Percentiles rank a stretch among this genome's conserved stretches.
Evolutionary conservation across 352 stramenopile species (phyloP).

Genomic region (Phytopythium oedochilum): DNA sequence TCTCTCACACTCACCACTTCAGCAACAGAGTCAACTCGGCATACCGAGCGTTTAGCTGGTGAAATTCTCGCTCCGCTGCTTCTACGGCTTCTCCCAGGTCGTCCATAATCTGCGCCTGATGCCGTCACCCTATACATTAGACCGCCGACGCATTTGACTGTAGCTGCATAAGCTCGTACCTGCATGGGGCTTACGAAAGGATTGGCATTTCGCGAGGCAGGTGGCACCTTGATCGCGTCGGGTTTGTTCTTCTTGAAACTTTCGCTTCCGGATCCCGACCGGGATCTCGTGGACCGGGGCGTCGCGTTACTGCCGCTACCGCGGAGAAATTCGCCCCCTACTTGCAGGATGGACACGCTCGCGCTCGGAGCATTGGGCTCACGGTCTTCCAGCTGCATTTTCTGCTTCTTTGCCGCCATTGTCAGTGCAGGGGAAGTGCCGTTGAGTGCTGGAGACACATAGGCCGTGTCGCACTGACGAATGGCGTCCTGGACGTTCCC

Average conservation of each 20-base stretch:
- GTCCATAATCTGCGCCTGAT: slow-evolving; percentile 54
- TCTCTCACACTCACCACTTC: too few relatives aligned
- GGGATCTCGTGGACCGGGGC: not conserved
- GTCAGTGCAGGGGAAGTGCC: not conserved
- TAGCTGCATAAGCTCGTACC: slow-evolving; percentile 12
- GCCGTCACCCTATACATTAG: slow-evolving; percentile 4
- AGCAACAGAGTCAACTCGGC: too few relatives aligned
- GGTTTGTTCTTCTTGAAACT: slow-evolving; percentile 14
- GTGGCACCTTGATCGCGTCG: slow-evolving; percentile 36
- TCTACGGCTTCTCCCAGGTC: slow-evolving; percentile 35
- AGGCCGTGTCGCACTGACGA: slow-evolving; percentile 59
- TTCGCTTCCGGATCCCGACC: not conserved
- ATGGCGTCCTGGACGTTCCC: slow-evolving; percentile 71
- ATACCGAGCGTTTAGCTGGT: slow-evolving; percentile 29
- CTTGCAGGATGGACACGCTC: not conserved
- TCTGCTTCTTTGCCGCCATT: not conserved
- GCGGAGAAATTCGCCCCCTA: not conserved
- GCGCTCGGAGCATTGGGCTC: not conserved
- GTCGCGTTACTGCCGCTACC: not conserved
- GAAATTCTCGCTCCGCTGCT: slow-evolving; percentile 41
- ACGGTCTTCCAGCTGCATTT: not conserved
- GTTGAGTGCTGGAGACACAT: slow-evolving; percentile 25
- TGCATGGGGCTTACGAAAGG: slow-evolving; percentile 49
- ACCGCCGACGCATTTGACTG: too few relatives aligned
- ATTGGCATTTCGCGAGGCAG: slow-evolving; percentile 14